These are phyloP conservation scores for Casuarina glauca DNA, from an alignment of 306 rosid species.

Conservation along the genomic window DNA sequence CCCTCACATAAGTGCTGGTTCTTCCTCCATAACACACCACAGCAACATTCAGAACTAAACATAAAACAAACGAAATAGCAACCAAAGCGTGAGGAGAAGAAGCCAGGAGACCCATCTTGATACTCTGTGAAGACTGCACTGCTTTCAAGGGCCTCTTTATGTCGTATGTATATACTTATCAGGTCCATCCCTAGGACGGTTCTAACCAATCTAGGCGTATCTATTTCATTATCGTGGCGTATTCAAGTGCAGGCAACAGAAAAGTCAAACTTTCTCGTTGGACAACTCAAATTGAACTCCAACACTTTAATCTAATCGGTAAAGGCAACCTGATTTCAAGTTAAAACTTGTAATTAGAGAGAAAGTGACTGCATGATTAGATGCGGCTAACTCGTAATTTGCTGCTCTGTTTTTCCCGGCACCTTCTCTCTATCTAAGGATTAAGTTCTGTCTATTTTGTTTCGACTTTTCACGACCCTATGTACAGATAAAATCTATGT, in stretches of 20 bases:
- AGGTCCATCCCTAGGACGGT: not conserved
- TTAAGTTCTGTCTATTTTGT: no score
- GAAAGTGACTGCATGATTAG: no score
- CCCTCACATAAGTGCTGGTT: conserved; percentile 50
- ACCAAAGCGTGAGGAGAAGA: conserved; percentile 26
- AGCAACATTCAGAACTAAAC: conserved; percentile 31
- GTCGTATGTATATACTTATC: not conserved
- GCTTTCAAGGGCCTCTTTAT: not conserved
- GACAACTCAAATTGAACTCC: not conserved
- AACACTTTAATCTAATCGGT: not conserved
- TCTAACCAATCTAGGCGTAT: not conserved
- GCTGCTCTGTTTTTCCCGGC: no score
- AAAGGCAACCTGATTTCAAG: not conserved
- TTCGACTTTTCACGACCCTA: no score
- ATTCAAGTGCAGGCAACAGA: not conserved
- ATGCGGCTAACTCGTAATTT: no score
- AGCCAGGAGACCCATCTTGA: conserved; percentile 34
- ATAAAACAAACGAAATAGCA: conserved; percentile 18
- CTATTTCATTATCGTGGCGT: not conserved
- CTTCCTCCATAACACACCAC: conserved; percentile 50
- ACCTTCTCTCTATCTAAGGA: no score
- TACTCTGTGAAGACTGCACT: not conserved
- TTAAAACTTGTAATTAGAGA: no score
- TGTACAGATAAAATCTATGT: no score
- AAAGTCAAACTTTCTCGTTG: not conserved